phyloP scores from a whole-genome alignment of 2,329 filamentous ascomycete genomes.

The Ascochyta pisi region DNA sequence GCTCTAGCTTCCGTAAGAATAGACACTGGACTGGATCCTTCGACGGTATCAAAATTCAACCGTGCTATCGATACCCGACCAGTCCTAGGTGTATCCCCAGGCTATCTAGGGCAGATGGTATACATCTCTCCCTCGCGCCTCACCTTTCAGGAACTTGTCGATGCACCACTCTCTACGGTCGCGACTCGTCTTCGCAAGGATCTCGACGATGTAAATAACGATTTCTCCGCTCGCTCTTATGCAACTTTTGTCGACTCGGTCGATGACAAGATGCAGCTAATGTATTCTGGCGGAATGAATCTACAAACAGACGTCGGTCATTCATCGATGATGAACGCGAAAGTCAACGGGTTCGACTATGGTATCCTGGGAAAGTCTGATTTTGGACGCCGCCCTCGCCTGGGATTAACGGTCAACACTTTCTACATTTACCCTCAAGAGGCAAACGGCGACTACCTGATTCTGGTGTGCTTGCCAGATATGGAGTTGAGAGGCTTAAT shows the following conservation, averaged over 20 bases:
- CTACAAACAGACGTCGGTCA: slow-evolving; percentile 18
- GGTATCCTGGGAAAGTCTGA: slow-evolving; percentile 18
- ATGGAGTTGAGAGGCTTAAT: slow-evolving; percentile 5
- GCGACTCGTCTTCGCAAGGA: slow-evolving; percentile 28
- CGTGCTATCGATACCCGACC: slow-evolving; percentile 39
- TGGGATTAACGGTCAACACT: slow-evolving; percentile 1
- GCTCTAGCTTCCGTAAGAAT: slow-evolving; percentile 35
- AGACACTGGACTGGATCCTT: slow-evolving; percentile 9
- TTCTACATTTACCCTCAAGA: slow-evolving; percentile 19
- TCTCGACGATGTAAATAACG: slow-evolving; percentile 31
- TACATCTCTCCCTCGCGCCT: slow-evolving; percentile 29
- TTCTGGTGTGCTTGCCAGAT: slow-evolving; percentile 6
- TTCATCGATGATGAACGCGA: slow-evolving; percentile 24
- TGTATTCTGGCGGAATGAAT: slow-evolving; percentile 32
- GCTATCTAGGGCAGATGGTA: slow-evolving; percentile 41
- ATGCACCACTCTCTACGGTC: slow-evolving; percentile 21
- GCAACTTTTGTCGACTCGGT: slow-evolving; percentile 38
- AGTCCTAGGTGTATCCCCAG: slow-evolving; percentile 28
- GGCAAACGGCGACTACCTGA: neutral
- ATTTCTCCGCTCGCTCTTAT: slow-evolving; percentile 35
- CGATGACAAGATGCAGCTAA: slow-evolving; percentile 32
- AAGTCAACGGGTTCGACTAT: slow-evolving; percentile 21
- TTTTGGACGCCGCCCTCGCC: slow-evolving; percentile 11
- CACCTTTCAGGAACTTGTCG: slow-evolving; percentile 28
- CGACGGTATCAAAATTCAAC: slow-evolving; percentile 29